phyloP scores from a whole-genome alignment of 2,329 filamentous ascomycete genomes.

The Sodiomyces alkalinus region DNA sequence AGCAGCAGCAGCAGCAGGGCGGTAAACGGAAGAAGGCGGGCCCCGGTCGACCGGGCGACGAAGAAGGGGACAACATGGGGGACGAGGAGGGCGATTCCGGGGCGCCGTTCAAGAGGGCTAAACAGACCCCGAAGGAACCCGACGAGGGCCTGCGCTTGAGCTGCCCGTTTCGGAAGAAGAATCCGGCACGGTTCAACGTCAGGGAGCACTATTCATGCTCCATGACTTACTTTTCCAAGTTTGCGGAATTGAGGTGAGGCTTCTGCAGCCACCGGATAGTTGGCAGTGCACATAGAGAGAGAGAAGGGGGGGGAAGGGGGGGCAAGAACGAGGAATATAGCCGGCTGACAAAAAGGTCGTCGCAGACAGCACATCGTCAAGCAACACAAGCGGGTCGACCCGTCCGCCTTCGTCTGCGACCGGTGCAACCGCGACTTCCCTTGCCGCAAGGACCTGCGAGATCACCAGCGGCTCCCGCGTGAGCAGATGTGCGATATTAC shows the following conservation, averaged over 20 bases:
- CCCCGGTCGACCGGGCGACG: conserved; percentile 10
- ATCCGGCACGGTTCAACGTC: conserved; percentile 28
- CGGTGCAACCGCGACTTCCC: conserved; percentile 23
- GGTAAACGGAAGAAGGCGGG: conserved; percentile 21
- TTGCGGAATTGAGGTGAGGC: conserved; percentile 20
- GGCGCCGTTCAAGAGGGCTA: conserved; percentile 14
- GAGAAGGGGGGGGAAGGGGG: too few relatives aligned
- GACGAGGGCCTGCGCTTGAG: conserved; percentile 24
- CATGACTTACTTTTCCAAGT: conserved; percentile 25
- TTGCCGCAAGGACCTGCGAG: conserved; percentile 21
- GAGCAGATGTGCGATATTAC: conserved; percentile 26
- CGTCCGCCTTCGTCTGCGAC: conserved; percentile 24
- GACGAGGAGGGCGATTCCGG: conserved; percentile 16
- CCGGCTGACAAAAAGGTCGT: too few relatives aligned
- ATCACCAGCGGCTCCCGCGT: conserved; percentile 23
- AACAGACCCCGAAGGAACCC: conserved; percentile 15
- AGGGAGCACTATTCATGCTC: conserved; percentile 28
- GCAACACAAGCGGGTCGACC: conserved; percentile 25
- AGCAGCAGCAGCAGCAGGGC: too few relatives aligned
- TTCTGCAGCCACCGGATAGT: not conserved
- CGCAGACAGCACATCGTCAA: conserved; percentile 28
- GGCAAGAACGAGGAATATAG: too few relatives aligned
- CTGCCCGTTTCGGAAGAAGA: conserved; percentile 28
- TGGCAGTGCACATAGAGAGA: conserved; percentile 2
- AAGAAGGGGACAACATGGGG: conserved; percentile 18